Conservation (phyloP, 2,329 filamentous ascomycete genomes). For the Cordyceps fumosorosea region DNA sequence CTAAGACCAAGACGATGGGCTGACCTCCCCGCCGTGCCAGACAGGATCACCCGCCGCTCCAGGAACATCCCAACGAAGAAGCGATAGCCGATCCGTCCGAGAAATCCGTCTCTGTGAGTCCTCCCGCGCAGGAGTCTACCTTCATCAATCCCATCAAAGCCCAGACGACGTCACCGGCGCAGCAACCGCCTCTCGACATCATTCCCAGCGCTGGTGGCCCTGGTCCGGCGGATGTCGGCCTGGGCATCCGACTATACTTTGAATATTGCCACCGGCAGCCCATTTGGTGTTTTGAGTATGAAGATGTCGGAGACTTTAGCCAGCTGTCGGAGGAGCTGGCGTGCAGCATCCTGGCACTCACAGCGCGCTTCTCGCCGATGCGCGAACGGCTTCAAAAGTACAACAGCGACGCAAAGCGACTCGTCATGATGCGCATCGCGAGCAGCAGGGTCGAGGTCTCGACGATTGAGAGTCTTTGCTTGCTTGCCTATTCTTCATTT, state of each 20-base stretch:
- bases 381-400: constrained; percentile 28
- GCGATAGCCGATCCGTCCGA: constrained; percentile 23
- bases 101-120: constrained; percentile 27
- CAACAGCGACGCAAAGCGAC: constrained; percentile 33
- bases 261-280: constrained; percentile 38
- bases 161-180: constrained; percentile 17
- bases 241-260: constrained; percentile 34
- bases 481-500: constrained; percentile 43
- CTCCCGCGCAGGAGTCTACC: constrained; percentile 20
- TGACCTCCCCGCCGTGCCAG: not conserved
- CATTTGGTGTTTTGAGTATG: constrained; percentile 39
- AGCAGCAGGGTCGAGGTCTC: constrained; percentile 42
- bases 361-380: constrained; percentile 32
- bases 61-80: constrained; percentile 26
- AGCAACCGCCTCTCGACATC: not conserved
- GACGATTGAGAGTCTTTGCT: constrained; percentile 44
- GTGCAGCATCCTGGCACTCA: constrained; percentile 35
- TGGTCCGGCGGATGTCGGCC: constrained; percentile 25
- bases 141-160: not conserved
- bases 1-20: not conserved
- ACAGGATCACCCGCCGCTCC: constrained; percentile 15
- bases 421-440: constrained; percentile 43
- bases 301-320: constrained; percentile 30
- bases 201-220: constrained; percentile 22
- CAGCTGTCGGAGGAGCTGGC: constrained; percentile 33